Percentiles rank a stretch among this genome's conserved stretches.
Evolutionary conservation across 768 basidiomycete genomes (phyloP).

Genomic region (Candolleomyces eurysporus): DNA sequence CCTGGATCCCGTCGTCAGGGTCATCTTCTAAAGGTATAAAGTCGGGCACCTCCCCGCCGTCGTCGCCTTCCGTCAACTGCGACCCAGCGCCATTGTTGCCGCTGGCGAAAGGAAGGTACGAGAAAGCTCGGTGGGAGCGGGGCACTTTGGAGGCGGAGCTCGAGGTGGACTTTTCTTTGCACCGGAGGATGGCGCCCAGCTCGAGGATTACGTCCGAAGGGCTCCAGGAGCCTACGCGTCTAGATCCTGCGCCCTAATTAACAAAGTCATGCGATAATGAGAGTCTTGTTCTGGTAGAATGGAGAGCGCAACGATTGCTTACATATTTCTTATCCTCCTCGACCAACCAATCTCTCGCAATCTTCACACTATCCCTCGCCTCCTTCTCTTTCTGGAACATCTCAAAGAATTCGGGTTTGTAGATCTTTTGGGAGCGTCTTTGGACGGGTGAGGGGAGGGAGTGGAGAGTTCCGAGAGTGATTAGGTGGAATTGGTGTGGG

Average conservation of each 20-base stretch:
- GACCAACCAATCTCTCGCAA: conserved; percentile 58
- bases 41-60: conserved; percentile 14
- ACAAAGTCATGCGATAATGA: not conserved
- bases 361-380: conserved; percentile 57
- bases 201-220: conserved; percentile 51
- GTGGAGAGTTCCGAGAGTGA: conserved; percentile 82
- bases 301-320: conserved; percentile 3
- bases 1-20: conserved; percentile 10
- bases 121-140: conserved; percentile 12
- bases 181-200: conserved; percentile 58
- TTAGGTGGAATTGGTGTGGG: conserved; percentile 84
- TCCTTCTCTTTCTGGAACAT: conserved; percentile 52
- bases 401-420: conserved; percentile 87
- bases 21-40: conserved; percentile 18
- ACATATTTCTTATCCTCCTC: conserved; percentile 22
- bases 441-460: conserved; percentile 84
- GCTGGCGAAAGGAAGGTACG: not conserved
- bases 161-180: conserved; percentile 28
- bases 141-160: conserved; percentile 3
- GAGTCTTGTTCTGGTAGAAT: not conserved
- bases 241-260: conserved; percentile 18
- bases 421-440: conserved; percentile 74
- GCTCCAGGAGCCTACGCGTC: conserved; percentile 47
- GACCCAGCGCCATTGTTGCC: conserved; percentile 8
- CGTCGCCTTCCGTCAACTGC: conserved; percentile 34